phyloP scores from a whole-genome alignment of 352 stramenopile genomes.

The Aphanomyces cochlioides region DNA sequence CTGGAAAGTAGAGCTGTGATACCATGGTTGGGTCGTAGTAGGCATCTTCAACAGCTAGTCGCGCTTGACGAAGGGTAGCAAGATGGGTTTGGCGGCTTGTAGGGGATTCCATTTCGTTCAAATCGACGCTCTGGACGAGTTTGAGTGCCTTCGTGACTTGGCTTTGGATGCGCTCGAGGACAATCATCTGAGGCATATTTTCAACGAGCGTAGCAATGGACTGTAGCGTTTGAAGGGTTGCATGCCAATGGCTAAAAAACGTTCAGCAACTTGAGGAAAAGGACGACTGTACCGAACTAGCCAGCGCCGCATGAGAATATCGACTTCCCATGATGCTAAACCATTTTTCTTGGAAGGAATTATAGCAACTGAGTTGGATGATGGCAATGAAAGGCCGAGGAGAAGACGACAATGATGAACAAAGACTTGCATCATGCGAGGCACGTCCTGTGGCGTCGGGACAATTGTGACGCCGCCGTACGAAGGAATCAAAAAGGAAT shows the following conservation, averaged over 20 bases:
- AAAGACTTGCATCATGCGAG: slow-evolving; percentile 67
- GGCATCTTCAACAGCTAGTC: slow-evolving; percentile 11
- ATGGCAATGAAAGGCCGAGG: slow-evolving; percentile 55
- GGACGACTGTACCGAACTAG: slow-evolving; percentile 40
- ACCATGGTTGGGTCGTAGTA: slow-evolving; percentile 32
- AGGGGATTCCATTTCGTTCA: background rate
- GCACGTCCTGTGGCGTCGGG: slow-evolving; percentile 39
- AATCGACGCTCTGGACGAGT: slow-evolving; percentile 45
- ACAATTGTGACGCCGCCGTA: slow-evolving; percentile 65
- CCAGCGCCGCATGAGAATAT: slow-evolving; percentile 45
- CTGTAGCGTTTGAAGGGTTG: slow-evolving; percentile 60
- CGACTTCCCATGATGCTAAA: slow-evolving; percentile 71
- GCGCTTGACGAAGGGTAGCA: background rate
- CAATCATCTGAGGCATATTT: slow-evolving; percentile 66
- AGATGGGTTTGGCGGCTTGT: background rate
- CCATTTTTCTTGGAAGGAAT: slow-evolving; percentile 49
- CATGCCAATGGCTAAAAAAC: slow-evolving; percentile 44
- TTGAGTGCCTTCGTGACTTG: slow-evolving; percentile 50
- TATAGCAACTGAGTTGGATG: slow-evolving; percentile 46
- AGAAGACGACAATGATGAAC: slow-evolving; percentile 58
- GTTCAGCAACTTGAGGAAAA: background rate
- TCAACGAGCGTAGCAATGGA: slow-evolving; percentile 69
- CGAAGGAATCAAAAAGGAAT: slow-evolving; percentile 63
- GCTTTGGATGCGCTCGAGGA: slow-evolving; percentile 56
- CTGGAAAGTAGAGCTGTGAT: slow-evolving; percentile 25